Evolutionary conservation across 2,329 filamentous ascomycete genomes (phyloP).

Genomic region (Madurella mycetomatis): DNA sequence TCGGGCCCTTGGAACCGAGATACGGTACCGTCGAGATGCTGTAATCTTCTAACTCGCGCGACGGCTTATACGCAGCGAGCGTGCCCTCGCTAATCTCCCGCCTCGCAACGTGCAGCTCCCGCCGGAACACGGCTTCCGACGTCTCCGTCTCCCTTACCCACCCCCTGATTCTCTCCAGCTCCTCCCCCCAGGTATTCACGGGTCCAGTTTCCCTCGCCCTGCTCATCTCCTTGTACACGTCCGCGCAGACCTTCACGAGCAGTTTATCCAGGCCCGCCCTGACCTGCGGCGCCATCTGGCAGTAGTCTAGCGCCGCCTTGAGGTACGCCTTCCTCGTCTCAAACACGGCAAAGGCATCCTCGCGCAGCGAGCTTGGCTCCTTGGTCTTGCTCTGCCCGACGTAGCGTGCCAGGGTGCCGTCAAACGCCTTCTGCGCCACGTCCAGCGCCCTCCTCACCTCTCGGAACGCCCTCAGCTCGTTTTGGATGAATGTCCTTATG

Average conservation of each 20-base stretch:
- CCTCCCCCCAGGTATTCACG: slow-evolving; percentile 64
- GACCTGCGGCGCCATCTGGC: slow-evolving; percentile 79
- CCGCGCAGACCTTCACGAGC: slow-evolving; percentile 76
- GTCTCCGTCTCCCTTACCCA: slow-evolving; percentile 95
- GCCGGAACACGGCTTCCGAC: slow-evolving; percentile 76
- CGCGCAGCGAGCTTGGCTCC: slow-evolving; percentile 82
- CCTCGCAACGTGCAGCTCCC: slow-evolving; percentile 73
- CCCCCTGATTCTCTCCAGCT: slow-evolving; percentile 87
- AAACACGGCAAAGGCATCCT: slow-evolving; percentile 94
- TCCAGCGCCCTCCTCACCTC: slow-evolving; percentile 75
- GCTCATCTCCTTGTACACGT: slow-evolving; percentile 85
- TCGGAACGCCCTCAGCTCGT: slow-evolving; percentile 81
- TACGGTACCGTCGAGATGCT: slow-evolving; percentile 85
- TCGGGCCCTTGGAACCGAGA: slow-evolving; percentile 65
- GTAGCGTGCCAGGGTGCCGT: slow-evolving; percentile 76
- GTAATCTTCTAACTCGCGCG: slow-evolving; percentile 90
- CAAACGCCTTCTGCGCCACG: slow-evolving; percentile 75
- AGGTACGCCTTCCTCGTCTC: slow-evolving; percentile 88
- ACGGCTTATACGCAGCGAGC: slow-evolving; percentile 68
- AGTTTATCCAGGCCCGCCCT: slow-evolving; percentile 80
- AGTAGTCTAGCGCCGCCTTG: slow-evolving; percentile 90
- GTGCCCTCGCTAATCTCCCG: slow-evolving; percentile 78
- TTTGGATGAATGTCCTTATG: slow-evolving; percentile 69
- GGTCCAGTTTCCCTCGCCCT: slow-evolving; percentile 61
- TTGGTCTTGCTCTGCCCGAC: slow-evolving; percentile 85